These are phyloP conservation scores for Penicillium canescens DNA, from an alignment of 495 filamentous ascomycete genomes.

Conservation along the genomic window DNA sequence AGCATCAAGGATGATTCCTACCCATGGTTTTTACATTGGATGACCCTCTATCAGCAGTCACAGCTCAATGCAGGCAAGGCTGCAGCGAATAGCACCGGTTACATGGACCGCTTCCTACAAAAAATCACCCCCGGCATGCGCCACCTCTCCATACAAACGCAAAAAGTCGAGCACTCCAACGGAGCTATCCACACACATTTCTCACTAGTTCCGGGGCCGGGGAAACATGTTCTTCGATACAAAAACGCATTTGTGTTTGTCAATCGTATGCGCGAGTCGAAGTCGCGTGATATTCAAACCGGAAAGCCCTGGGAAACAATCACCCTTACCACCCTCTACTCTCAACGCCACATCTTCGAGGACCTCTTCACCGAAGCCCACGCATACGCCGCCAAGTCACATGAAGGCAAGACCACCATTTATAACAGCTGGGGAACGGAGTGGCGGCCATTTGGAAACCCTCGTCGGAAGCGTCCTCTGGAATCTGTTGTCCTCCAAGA, in stretches of 20 bases:
- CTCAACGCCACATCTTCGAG: constrained; percentile 81
- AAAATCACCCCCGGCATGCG: constrained; percentile 64
- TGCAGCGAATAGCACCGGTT: constrained; percentile 39
- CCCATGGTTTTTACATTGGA: constrained; percentile 91
- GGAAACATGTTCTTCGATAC: constrained; percentile 82
- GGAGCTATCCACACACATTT: constrained; percentile 78
- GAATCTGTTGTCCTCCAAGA: constrained; percentile 84
- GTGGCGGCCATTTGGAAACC: constrained; percentile 86
- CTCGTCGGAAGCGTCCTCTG: constrained; percentile 82
- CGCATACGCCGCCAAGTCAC: constrained; percentile 66
- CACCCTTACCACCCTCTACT: constrained; percentile 87
- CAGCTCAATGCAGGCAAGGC: constrained; percentile 44
- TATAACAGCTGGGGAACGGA: constrained; percentile 79
- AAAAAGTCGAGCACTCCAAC: constrained; percentile 57
- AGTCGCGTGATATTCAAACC: constrained; percentile 66
- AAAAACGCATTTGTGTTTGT: constrained; percentile 83
- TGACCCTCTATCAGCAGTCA: constrained; percentile 74
- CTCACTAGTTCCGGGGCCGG: constrained; percentile 85
- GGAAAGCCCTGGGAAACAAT: constrained; percentile 94
- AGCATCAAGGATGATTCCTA: constrained; percentile 91
- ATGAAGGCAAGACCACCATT: constrained; percentile 93
- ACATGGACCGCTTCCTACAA: constrained; percentile 53
- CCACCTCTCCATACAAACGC: constrained; percentile 69
- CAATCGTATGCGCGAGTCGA: constrained; percentile 75
- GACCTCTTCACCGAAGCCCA: constrained; percentile 85